These are phyloP conservation scores for Xylaria intraflava DNA, from an alignment of 495 filamentous ascomycete species.

Conservation along the genomic window DNA sequence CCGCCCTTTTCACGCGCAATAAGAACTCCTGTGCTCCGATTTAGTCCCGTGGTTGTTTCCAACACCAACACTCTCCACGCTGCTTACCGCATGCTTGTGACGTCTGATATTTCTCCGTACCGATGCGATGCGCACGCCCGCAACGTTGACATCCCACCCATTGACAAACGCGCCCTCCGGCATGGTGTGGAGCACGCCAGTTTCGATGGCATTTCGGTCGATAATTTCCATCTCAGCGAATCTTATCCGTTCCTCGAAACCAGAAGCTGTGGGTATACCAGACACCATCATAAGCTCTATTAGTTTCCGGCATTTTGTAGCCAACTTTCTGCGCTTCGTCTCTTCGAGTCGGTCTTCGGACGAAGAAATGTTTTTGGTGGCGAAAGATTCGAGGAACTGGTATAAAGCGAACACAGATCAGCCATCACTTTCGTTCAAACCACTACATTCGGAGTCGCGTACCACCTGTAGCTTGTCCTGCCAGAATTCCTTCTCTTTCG, in stretches of 20 bases:
- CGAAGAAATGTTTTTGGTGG: constrained; percentile 94
- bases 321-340: constrained; percentile 89
- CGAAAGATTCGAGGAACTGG: constrained; percentile 94
- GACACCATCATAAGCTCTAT: constrained; percentile 99
- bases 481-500: constrained; percentile 98
- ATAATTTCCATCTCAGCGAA: constrained; percentile 97
- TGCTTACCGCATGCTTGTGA: constrained; percentile 82
- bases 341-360: constrained; percentile 94
- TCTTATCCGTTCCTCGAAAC: constrained; percentile 92
- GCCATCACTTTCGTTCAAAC: constrained; percentile 9
- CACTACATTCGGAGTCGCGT: constrained; percentile 33
- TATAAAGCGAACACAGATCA: background rate
- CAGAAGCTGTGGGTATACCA: constrained; percentile 88
- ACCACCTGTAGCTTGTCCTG: constrained; percentile 96
- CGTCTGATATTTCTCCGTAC: constrained; percentile 82
- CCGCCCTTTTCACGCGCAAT: constrained; percentile 68
- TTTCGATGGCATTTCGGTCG: constrained; percentile 84
- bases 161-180: constrained; percentile 88
- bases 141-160: constrained; percentile 96
- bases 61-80: background rate
- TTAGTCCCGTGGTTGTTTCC: constrained; percentile 14
- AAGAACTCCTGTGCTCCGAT: constrained; percentile 71
- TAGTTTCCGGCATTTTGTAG: constrained; percentile 86
- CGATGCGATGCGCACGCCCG: constrained; percentile 72
- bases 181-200: constrained; percentile 73